A percentile compares a stretch with the other conserved stretches of the same genome.
phyloP scores from a whole-genome alignment of 148 eudicot species.

The Chenopodium album region DNA sequence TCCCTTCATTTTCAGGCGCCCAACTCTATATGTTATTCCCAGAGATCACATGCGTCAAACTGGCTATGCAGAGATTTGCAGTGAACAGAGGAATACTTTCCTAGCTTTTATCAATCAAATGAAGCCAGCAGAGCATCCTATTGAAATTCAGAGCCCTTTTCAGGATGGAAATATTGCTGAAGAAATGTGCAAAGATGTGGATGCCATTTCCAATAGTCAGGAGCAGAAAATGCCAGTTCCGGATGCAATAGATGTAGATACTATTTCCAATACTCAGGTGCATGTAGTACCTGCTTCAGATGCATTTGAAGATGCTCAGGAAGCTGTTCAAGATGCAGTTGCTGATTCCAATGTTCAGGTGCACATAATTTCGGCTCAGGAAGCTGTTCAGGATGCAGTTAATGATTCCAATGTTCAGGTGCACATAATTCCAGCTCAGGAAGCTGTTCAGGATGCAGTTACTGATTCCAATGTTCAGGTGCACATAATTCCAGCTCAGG shows the following conservation, averaged over 20 bases:
- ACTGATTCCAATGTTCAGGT: slow-evolving; percentile 44
- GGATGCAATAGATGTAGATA: slow-evolving; percentile 13
- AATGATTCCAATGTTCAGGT: slow-evolving; percentile 40
- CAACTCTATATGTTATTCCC: slow-evolving; percentile 86
- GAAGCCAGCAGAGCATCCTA: slow-evolving; percentile 48
- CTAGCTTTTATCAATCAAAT: slow-evolving; percentile 74
- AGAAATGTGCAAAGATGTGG: slow-evolving; percentile 42
- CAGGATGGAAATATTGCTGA: slow-evolving; percentile 25
- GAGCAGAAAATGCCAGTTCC: slow-evolving; percentile 45
- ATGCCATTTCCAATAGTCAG: slow-evolving; percentile 41
- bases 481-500: slow-evolving; percentile 35
- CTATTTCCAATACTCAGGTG: slow-evolving; percentile 2
- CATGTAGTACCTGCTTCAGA: slow-evolving; percentile 8
- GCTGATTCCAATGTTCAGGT: too few species aligned
- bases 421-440: slow-evolving; percentile 42
- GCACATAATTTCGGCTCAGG: too few species aligned
- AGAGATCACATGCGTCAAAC: slow-evolving; percentile 73
- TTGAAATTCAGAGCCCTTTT: slow-evolving; percentile 31
- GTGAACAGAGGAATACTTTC: slow-evolving; percentile 66
- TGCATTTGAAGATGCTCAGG: slow-evolving; percentile 11
- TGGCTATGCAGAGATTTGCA: slow-evolving; percentile 69
- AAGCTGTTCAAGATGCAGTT: background rate
- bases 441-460: slow-evolving; percentile 37
- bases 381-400: too few species aligned
- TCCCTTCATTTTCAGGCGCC: slow-evolving; percentile 52